Percentiles rank a stretch among this genome's conserved stretches.
phyloP scores from a whole-genome alignment of 805 yeast species.

The Candida krabiensis region DNA sequence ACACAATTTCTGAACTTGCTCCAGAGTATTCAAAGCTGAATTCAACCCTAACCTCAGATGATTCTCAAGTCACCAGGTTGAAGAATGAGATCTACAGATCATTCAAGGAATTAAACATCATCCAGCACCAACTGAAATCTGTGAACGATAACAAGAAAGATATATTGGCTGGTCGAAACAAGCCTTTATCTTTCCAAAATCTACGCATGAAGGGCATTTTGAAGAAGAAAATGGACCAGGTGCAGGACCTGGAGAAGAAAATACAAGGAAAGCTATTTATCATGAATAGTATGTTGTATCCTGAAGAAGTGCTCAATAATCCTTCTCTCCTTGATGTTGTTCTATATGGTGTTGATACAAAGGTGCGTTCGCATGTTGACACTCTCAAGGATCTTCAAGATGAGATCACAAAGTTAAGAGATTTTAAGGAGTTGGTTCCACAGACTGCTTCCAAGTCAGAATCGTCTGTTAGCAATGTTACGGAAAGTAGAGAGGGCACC shows the following conservation, averaged over 20 bases:
- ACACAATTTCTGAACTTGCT: constrained; percentile 8
- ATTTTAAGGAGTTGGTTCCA: constrained; percentile 1
- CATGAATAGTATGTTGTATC: constrained; percentile 29
- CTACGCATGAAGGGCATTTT: constrained; percentile 17
- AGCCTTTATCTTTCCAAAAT: constrained; percentile 23
- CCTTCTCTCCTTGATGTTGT: constrained; percentile 29
- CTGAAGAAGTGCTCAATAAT: constrained; percentile 27
- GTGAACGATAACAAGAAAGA: constrained; percentile 1
- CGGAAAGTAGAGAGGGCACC: too few species aligned
- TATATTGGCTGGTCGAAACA: constrained; percentile 2
- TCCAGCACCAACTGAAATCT: constrained; percentile 9
- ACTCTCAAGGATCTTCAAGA: constrained; percentile 17
- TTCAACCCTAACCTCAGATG: neutral
- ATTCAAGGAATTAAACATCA: constrained; percentile 10
- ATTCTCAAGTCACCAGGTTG: constrained; percentile 1
- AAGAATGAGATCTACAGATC: constrained; percentile 6
- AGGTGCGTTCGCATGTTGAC: constrained; percentile 19
- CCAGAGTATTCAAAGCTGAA: neutral
- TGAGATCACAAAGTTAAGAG: constrained; percentile 13
- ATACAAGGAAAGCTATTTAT: constrained; percentile 28
- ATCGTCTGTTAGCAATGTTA: too few species aligned
- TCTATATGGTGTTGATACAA: constrained; percentile 28
- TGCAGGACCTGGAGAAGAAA: constrained; percentile 15
- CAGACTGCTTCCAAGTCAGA: neutral
- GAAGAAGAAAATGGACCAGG: constrained; percentile 11